Evolutionary conservation across 2,329 filamentous ascomycete genomes (phyloP), one percentile per base, ranked within the genome.

Genomic region (Ramularia endophylla): DNA sequence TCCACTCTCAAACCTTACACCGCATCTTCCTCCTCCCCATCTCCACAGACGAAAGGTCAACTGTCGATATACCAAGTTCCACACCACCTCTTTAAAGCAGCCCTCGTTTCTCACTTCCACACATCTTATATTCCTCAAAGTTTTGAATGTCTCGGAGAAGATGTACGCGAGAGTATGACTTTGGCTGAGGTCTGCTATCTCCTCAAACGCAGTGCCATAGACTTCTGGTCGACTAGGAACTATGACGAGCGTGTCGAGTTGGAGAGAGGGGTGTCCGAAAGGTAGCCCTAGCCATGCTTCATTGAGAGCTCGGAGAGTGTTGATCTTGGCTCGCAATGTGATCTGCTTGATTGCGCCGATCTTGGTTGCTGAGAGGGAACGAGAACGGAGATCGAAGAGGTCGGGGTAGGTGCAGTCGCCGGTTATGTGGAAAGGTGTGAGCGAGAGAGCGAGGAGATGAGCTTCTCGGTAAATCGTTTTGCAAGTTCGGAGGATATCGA

Each of bases 111-210:
- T 38, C 35, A 64, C 57, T 27, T 57, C 46, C 9, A 64, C 43
- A 35, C 44, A 49, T 16, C 47, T 32, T 2, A 64, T 57, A 7
- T 56, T 55, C 5, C 53, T 20, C 44, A 64, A 44, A 29, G 53
- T 48, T 47, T 59, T 59, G 18, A 63, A 39, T 17, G 59, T 62
- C 52, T 65, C 61, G 29, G 55, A 54, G 33, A 65, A 51, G 33
- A 63, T 57, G 44, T 63, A 63, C 6, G 60, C 60, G 33, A 65
- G 47, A 9, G 60, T 62, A 38, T 65, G 62, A 15, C 50, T 48
- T 31, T 64, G 60, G 30, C 51, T 54, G 28, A 63, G 48, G 40
- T 63, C 60, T 30, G 61, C 61, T 27, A 64, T 56, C 31, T 63
- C 59, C 13, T 56, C 59, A 40, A 62, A 63, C 2, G 51, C 47